These are phyloP conservation scores for Rossbeevera mucosa DNA, from an alignment of 768 basidiomycete species.

Conservation along the genomic window DNA sequence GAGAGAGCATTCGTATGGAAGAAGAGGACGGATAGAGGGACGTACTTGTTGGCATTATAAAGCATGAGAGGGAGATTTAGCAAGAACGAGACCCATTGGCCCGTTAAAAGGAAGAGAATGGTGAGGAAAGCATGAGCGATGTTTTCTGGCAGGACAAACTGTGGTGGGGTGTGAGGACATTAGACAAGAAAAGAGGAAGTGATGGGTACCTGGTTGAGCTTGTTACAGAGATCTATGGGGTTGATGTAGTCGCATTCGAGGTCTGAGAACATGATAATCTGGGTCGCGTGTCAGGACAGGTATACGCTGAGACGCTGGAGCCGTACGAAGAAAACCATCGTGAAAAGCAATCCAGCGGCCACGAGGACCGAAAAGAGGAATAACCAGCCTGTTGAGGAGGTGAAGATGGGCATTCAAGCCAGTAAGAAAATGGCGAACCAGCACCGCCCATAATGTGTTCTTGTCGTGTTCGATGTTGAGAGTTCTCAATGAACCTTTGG, in stretches of 20 bases:
- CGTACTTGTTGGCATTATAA: constrained; percentile 93
- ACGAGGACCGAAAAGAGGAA: constrained; percentile 95
- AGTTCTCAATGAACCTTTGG: too few species aligned
- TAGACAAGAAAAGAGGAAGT: neutral
- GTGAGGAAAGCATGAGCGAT: constrained; percentile 90
- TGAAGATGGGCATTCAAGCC: too few species aligned
- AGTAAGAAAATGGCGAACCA: too few species aligned
- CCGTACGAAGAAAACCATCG: constrained; percentile 99
- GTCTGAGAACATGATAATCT: constrained; percentile 99
- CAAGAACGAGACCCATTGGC: constrained; percentile 92
- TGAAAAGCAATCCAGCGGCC: constrained; percentile 93
- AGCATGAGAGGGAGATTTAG: constrained; percentile 85
- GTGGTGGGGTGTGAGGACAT: constrained; percentile 5
- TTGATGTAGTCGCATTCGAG: constrained; percentile 99
- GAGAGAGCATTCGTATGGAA: neutral
- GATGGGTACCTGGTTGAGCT: constrained; percentile 83
- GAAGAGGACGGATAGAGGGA: constrained; percentile 8
- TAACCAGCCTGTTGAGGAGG: constrained; percentile 70
- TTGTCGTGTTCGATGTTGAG: too few species aligned
- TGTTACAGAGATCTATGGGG: constrained; percentile 99
- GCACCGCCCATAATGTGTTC: too few species aligned
- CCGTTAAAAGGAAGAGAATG: constrained; percentile 84
- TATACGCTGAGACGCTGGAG: neutral
- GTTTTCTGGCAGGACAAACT: constrained; percentile 99
- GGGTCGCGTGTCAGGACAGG: constrained; percentile 1